A percentile compares a stretch with the other conserved stretches of the same genome.
phyloP scores from a whole-genome alignment of 163 green algal species.

The Scenedesmus sp. region DNA sequence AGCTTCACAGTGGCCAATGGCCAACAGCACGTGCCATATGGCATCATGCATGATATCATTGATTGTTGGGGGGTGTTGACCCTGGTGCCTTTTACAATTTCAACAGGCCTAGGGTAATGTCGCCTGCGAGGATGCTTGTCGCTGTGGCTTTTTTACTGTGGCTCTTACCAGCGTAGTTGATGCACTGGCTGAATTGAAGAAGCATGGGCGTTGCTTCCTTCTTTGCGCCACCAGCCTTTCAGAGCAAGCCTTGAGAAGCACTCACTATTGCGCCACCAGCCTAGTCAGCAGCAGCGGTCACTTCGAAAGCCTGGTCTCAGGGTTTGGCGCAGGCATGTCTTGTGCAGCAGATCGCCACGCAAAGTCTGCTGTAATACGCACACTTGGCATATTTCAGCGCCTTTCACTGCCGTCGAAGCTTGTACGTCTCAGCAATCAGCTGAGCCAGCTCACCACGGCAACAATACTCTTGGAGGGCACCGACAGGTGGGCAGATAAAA shows the following conservation, averaged over 20 bases:
- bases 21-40: no score
- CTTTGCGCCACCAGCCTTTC: no score
- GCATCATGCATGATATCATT: neutral
- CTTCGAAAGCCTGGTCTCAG: neutral
- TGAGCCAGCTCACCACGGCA: slow-evolving; percentile 9
- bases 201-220: no score
- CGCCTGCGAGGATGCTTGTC: no score
- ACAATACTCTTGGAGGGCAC: neutral
- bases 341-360: neutral
- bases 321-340: neutral
- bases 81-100: neutral
- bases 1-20: no score
- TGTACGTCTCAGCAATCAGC: neutral
- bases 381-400: neutral
- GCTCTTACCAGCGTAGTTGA: no score
- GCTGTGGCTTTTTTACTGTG: no score
- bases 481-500: neutral
- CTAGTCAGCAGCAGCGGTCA: neutral
- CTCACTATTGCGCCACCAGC: no score
- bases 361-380: neutral
- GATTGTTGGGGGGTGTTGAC: neutral
- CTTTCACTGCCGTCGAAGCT: neutral
- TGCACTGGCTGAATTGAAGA: no score
- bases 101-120: no score
- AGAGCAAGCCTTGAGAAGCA: no score